Evolutionary conservation across 2,329 filamentous ascomycete genomes (phyloP), one percentile per base, ranked within the genome.

Genomic region (Exutisphaerella laricina): DNA sequence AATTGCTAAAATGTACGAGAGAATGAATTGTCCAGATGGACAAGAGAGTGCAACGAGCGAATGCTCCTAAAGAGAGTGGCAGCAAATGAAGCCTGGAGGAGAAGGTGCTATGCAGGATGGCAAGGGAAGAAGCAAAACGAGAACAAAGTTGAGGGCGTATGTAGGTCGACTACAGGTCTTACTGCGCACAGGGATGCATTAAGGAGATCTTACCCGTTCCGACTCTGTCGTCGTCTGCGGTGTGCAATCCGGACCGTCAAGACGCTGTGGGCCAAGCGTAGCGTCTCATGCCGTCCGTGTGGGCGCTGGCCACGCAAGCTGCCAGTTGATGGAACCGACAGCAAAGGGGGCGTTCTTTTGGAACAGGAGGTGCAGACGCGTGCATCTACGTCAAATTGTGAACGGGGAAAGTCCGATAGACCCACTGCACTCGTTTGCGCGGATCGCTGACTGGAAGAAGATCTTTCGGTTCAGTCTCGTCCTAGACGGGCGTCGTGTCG

Each of bases 41-140:
- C 48, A 52, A 58, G 50, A 36, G 58, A 65, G 53, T 54, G 62
- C 50, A 65, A 63, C 55, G 68, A 70, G 67, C 67, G 60, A 63
- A 65, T 64, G 66, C 62, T 44, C n/a, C 41, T 22, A 23, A 48
- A 45, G 49, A 49, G 39, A 41, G 49, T 61, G 60, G 56, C 55
- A 52, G 57, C 53, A 58, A 55, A 31, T 54, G 43, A 29, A 21
- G 43, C 43, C 37, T 36, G 48, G 58, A 52, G 32, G 50, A n/a
- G 55, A 37, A 30, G 54, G 45, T 40, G 43, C 53, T 41, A 45
- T 50, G 41, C 43, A 46, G n/a, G 39, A 39, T 31, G 29, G 31
- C 32, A 29, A 41, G 39, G 37, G 39, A 41, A 39, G 39, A 34
- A 35, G 33, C 26, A 41, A 36, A 33, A 41, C 18, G 25, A 37